Conservation (phyloP, 495 filamentous ascomycete species). For the Podospora australis region DNA sequence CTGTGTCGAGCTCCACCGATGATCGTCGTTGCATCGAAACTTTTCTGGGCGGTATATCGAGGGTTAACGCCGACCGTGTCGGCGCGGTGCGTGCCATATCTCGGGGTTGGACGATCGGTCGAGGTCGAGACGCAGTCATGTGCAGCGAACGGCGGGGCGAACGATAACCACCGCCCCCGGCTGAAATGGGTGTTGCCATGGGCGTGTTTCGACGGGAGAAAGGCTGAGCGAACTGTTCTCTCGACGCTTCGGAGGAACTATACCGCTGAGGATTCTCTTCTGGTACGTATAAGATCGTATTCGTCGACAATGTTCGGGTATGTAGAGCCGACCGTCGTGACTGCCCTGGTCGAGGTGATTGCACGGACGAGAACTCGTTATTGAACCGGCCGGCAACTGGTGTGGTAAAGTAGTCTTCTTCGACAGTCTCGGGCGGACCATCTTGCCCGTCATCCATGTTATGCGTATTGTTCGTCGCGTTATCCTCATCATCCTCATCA, state of each 20-base stretch:
- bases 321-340: constrained; percentile 38
- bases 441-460: constrained; percentile 14
- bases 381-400: constrained; percentile 28
- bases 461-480: constrained; percentile 36
- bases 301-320: constrained; percentile 64
- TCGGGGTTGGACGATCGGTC: constrained; percentile 48
- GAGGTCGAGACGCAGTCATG: constrained; percentile 32
- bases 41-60: constrained; percentile 21
- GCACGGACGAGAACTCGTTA: constrained; percentile 14
- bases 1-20: neutral
- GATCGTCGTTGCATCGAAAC: neutral
- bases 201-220: constrained; percentile 30
- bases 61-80: constrained; percentile 23
- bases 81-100: constrained; percentile 44
- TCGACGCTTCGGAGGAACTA: constrained; percentile 45
- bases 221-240: constrained; percentile 19
- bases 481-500: constrained; percentile 56
- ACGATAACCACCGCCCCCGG: constrained; percentile 29
- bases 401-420: constrained; percentile 46
- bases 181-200: constrained; percentile 32
- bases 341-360: constrained; percentile 28
- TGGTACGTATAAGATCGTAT: constrained; percentile 70
- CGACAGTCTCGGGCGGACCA: constrained; percentile 17
- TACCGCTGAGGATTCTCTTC: constrained; percentile 29
- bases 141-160: constrained; percentile 45